Conservation (phyloP, 2,329 filamentous ascomycete species). For the Dothistroma septosporum region DNA sequence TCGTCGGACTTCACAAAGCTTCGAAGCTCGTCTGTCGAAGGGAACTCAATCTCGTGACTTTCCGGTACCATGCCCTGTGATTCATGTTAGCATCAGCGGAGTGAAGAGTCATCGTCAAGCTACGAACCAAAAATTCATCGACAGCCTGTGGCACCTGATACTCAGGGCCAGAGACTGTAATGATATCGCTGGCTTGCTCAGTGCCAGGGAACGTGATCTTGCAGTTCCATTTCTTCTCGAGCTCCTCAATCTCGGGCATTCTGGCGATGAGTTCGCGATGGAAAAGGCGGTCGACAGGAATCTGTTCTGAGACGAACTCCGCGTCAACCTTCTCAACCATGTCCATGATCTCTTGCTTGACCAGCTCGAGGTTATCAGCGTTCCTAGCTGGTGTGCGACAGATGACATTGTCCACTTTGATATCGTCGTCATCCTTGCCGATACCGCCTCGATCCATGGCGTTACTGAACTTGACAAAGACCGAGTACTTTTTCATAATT, state of each 20-base stretch:
- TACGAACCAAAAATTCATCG: conserved; percentile 77
- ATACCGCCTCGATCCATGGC: conserved; percentile 95
- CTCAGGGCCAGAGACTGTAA: conserved; percentile 92
- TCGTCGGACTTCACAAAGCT: conserved; percentile 77
- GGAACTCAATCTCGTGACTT: conserved; percentile 84
- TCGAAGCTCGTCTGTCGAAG: conserved; percentile 68
- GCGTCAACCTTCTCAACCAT: conserved; percentile 99
- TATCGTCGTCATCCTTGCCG: conserved; percentile 93
- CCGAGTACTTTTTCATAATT: conserved; percentile 99
- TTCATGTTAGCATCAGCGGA: conserved; percentile 30
- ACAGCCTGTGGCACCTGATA: conserved; percentile 97
- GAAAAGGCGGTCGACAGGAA: conserved; percentile 90
- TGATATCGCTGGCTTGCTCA: conserved; percentile 92
- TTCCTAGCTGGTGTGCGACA: conserved; percentile 96
- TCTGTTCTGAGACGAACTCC: conserved; percentile 90
- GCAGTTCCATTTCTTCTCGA: conserved; percentile 99
- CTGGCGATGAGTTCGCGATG: conserved; percentile 90
- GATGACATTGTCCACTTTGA: conserved; percentile 98
- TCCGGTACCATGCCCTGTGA: conserved; percentile 89
- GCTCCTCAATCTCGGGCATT: conserved; percentile 81
- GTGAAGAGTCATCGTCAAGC: neutral
- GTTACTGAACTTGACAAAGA: conserved; percentile 99
- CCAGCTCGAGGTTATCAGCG: conserved; percentile 90
- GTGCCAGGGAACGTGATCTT: conserved; percentile 98
- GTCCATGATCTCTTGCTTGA: conserved; percentile 98